Conservation (phyloP, 148 eudicot species). For the Amaranthus cruentus region DNA sequence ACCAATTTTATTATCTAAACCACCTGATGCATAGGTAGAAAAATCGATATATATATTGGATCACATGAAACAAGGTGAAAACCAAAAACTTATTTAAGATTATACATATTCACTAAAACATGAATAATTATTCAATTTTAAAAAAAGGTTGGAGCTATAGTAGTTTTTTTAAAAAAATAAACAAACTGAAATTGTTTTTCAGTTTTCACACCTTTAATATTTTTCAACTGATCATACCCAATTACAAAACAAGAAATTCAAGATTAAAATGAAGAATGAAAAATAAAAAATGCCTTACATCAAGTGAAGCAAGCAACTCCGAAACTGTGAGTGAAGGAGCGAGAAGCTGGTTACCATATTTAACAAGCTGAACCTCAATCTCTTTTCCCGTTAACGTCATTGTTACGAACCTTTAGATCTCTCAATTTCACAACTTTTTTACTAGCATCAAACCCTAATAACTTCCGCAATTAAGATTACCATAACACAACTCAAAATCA, state of each 20-base stretch:
- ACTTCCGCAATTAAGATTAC: neutral
- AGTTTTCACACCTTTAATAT: neutral
- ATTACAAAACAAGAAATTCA: no score
- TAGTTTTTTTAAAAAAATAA: neutral
- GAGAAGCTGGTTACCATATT: constrained; percentile 50
- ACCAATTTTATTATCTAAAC: no score
- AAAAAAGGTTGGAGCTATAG: neutral
- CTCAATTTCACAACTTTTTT: constrained; percentile 13
- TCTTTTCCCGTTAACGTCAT: constrained; percentile 41
- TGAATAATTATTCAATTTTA: neutral
- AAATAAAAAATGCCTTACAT: constrained; percentile 38
- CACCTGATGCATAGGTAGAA: no score
- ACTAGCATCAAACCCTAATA: constrained; percentile 23
- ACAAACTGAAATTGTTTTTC: neutral
- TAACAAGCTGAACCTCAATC: constrained; percentile 45
- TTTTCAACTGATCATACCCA: no score
- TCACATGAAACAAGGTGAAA: neutral
- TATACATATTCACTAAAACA: neutral
- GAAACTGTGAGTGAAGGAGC: constrained; percentile 40
- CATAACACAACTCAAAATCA: neutral
- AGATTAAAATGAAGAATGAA: neutral
- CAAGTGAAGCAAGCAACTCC: constrained; percentile 53
- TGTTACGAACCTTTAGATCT: constrained; percentile 17
- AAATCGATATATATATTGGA: no score
- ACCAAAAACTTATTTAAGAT: neutral